Evolutionary conservation across 768 basidiomycete species (phyloP).

Genomic region (Pisolithus marmoratus): DNA sequence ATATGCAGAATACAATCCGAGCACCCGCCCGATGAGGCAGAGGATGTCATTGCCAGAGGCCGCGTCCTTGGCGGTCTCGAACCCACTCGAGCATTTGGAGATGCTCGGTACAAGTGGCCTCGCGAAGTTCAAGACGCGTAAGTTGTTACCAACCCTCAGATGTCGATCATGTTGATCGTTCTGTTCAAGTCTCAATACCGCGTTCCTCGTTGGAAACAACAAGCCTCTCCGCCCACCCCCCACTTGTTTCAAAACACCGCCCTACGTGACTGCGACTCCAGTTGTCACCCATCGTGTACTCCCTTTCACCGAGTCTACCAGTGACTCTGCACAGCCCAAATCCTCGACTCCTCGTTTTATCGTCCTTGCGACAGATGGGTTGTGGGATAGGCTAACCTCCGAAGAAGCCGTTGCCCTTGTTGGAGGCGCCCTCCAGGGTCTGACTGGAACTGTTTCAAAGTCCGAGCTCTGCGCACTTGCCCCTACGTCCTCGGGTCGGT

Average conservation of each 20-base stretch:
- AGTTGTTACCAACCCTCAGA: conserved; percentile 18
- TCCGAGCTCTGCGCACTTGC: conserved; percentile 49
- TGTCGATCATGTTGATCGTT: neutral
- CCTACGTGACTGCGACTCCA: conserved; percentile 85
- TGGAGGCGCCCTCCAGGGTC: conserved; percentile 70
- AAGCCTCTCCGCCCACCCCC: conserved; percentile 56
- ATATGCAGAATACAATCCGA: conserved; percentile 64
- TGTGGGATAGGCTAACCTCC: conserved; percentile 73
- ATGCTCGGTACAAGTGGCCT: conserved; percentile 87
- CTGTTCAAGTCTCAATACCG: conserved; percentile 47
- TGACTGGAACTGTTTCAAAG: conserved; percentile 62
- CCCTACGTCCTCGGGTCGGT: conserved; percentile 46
- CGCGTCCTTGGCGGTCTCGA: conserved; percentile 86
- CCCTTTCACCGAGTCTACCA: conserved; percentile 36
- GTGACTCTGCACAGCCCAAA: conserved; percentile 14
- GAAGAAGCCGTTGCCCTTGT: conserved; percentile 86
- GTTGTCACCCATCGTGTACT: conserved; percentile 77
- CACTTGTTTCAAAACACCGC: conserved; percentile 71
- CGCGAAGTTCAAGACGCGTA: conserved; percentile 66
- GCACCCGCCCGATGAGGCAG: conserved; percentile 72
- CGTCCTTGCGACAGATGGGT: conserved; percentile 83
- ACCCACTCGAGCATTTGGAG: conserved; percentile 82
- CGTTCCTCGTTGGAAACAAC: conserved; percentile 62
- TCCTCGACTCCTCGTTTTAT: conserved; percentile 57
- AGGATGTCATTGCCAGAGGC: conserved; percentile 69